Evolutionary conservation across 805 yeast genomes (phyloP).

Genomic region (Hanseniaspora lindneri): DNA sequence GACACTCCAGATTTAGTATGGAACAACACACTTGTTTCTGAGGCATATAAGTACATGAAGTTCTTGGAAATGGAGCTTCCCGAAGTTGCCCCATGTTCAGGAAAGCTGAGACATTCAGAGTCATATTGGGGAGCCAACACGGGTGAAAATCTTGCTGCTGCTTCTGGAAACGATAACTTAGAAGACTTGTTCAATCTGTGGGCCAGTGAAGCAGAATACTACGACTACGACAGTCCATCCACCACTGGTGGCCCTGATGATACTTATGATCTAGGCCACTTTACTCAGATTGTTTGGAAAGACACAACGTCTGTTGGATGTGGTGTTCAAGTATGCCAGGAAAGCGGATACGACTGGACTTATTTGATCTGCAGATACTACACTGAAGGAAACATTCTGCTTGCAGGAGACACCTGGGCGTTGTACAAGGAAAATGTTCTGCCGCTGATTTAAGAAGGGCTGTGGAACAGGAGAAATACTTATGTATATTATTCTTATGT

Average conservation of each 20-base stretch:
- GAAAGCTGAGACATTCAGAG: conserved; percentile 49
- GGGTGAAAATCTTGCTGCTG: conserved; percentile 72
- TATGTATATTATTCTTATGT: not conserved
- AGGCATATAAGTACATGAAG: conserved; percentile 42
- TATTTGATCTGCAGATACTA: conserved; percentile 63
- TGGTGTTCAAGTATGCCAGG: conserved; percentile 30
- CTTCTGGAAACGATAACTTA: conserved; percentile 32
- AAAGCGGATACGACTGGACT: conserved; percentile 29
- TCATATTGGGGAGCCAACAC: conserved; percentile 27
- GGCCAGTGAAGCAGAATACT: conserved; percentile 53
- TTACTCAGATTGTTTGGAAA: conserved; percentile 69
- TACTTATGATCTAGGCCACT: conserved; percentile 46
- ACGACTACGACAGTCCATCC: conserved; percentile 40
- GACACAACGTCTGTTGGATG: conserved; percentile 53
- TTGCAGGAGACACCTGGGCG: conserved; percentile 25
- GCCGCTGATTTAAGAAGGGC: conserved; percentile 24
- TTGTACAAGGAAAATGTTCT: conserved; percentile 37
- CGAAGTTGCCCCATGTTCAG: conserved; percentile 45
- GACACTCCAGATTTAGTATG: conserved; percentile 37
- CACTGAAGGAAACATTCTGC: conserved; percentile 37
- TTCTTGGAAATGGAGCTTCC: conserved; percentile 28
- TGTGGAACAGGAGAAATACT: not conserved
- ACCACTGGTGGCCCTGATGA: conserved; percentile 34
- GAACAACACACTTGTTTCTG: conserved; percentile 36
- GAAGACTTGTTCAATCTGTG: conserved; percentile 55